Base-by-base conservation (phyloP, 768 basidiomycete genomes). In the Phylloporus arenicola region DNA sequence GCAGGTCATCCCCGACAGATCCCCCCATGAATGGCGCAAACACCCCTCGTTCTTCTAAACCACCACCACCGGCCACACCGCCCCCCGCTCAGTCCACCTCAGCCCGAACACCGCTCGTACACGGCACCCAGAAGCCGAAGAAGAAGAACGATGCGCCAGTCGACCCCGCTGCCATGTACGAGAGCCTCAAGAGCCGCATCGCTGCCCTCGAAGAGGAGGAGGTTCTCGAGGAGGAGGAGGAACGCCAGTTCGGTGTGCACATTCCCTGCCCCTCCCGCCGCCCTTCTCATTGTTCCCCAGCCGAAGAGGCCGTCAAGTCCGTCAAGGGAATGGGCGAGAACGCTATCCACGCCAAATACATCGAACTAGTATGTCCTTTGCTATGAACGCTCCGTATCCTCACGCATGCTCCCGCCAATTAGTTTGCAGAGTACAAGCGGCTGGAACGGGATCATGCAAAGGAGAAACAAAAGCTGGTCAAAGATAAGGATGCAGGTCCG, bases 341-440 rank as follows among this genome's bases (percentile, higher is more conserved):
- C 57, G 84, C 82, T 40, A 82, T 92, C 49, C 89, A 92, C 61
- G 74, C 80, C 53, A 92, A 90, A 70, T 92, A 92, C 70, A 81
- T 92, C 61, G 91, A 93, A 70, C 70, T 93, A 74, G 91, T 92
- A 72, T 67, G 77, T 68, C 29, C 37, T 47, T 54, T 54, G 48
- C 55, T 61, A 51, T 58, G 48, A 45, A 51, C 52, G 13, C 47
- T 45, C 39, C 11, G 17, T 52, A n/a, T 50, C 56, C 56, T 60
- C 47, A 66, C 34, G 53, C 53, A 59, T 60, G 51, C 55, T 49
- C 42, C 50, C 50, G 52, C 46, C 63, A 57, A 43, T 61, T 60
- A 93, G 90, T 93, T 92, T 68, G 88, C 89, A 60, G 90, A 92
- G 68, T 72, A 90, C 65, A 92, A 92, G 66, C 79, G 88, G 45